Conservation (phyloP, 768 basidiomycete genomes). For the Macrocybe gigantea region DNA sequence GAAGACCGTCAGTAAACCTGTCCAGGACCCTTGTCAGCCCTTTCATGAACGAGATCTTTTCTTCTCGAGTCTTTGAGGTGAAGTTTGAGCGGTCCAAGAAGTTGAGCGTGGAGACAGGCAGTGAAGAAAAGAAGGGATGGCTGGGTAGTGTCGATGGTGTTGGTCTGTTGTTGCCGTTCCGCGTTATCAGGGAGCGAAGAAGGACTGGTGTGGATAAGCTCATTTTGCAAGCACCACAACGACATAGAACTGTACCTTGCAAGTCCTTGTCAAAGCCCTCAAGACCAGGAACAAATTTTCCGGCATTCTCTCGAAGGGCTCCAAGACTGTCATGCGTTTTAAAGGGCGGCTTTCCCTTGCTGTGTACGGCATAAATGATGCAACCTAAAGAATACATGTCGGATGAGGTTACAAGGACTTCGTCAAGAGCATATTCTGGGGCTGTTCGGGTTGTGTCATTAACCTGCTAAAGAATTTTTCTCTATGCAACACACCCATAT, state of each 20-base stretch:
- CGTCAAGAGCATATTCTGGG: conserved; percentile 92
- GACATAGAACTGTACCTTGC: conserved; percentile 41
- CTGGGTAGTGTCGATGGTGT: conserved; percentile 76
- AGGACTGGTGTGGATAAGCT: conserved; percentile 46
- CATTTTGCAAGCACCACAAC: not conserved
- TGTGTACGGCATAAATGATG: conserved; percentile 87
- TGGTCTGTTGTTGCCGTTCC: conserved; percentile 67
- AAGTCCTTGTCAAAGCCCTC: conserved; percentile 66
- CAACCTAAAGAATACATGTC: conserved; percentile 95
- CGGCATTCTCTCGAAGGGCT: conserved; percentile 63
- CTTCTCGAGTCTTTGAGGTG: conserved; percentile 88
- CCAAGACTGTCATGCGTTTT: conserved; percentile 75
- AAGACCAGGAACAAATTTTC: conserved; percentile 56
- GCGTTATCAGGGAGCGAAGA: conserved; percentile 74
- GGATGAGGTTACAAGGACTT: conserved; percentile 77
- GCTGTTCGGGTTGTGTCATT: conserved; percentile 37
- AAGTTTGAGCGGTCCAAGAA: conserved; percentile 96
- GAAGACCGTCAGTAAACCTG: conserved; percentile 82
- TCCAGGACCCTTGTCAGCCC: conserved; percentile 77
- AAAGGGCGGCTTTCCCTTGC: conserved; percentile 83
- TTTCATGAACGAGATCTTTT: conserved; percentile 95
- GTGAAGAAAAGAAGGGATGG: conserved; percentile 89
- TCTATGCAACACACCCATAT: conserved; percentile 59
- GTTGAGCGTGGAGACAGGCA: conserved; percentile 93
- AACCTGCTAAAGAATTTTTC: no score